A percentile compares a stretch with the other conserved stretches of the same genome.
phyloP scores from a whole-genome alignment of 73 alveolate species.

The Breviolum minutum region DNA sequence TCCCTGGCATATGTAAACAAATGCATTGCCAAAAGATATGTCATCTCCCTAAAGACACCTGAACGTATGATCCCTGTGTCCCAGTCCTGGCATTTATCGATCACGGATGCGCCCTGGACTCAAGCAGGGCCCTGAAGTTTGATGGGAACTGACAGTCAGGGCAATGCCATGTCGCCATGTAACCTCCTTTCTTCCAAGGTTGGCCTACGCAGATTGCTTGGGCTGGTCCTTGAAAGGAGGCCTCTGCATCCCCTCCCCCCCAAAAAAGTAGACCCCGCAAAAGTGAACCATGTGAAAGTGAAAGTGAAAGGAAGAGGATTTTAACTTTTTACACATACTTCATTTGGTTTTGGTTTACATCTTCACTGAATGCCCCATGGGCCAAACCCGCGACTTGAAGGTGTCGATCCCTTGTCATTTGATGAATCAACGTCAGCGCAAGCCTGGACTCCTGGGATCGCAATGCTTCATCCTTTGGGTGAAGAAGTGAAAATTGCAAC shows the following conservation, averaged over 20 bases:
- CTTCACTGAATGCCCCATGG: not conserved
- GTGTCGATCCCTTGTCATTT: constrained; percentile 13
- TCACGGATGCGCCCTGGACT: constrained; percentile 31
- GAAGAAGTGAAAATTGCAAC: too few relatives aligned
- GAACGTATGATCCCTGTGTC: not conserved
- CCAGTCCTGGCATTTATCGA: constrained; percentile 13
- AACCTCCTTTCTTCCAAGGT: not conserved
- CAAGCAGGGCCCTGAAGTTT: not conserved
- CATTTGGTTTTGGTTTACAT: not conserved
- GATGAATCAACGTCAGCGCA: constrained; percentile 2
- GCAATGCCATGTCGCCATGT: not conserved
- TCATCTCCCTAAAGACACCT: not conserved
- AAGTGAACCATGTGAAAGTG: not conserved
- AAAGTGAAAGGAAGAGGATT: not conserved
- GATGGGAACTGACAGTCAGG: not conserved
- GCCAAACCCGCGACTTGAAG: not conserved
- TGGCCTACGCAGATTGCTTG: constrained; percentile 74
- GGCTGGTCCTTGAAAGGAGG: constrained; percentile 72
- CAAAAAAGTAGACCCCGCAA: not conserved
- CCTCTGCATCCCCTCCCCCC: not conserved
- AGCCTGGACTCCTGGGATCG: not conserved
- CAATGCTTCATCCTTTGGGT: too few relatives aligned
- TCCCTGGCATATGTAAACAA: too few relatives aligned
- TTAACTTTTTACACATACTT: not conserved
- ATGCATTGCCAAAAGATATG: too few relatives aligned